Evolutionary conservation across 768 basidiomycete species (phyloP).

Genomic region (Gymnopilus junonius): DNA sequence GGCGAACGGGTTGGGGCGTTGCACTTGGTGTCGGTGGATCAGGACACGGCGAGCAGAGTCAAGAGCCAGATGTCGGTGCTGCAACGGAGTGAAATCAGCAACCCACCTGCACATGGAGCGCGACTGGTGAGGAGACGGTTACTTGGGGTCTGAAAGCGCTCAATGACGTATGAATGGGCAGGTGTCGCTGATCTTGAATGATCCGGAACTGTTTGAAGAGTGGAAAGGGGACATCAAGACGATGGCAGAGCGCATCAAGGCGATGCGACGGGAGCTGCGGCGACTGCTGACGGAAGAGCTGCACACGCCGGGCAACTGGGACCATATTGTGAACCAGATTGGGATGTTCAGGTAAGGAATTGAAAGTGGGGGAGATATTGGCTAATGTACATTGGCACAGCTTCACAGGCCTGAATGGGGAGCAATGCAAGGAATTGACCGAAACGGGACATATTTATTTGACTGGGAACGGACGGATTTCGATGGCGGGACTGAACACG

Average conservation of each 20-base stretch:
- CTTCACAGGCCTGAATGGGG: constrained; percentile 79
- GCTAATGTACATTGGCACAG: constrained; percentile 42
- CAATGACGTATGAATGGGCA: constrained; percentile 29
- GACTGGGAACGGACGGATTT: constrained; percentile 88
- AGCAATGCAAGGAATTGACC: constrained; percentile 69
- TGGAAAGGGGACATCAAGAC: constrained; percentile 91
- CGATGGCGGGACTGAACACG: constrained; percentile 91
- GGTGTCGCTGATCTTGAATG: constrained; percentile 84
- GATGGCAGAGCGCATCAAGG: constrained; percentile 93
- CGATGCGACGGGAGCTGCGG: constrained; percentile 85
- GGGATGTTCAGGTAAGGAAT: constrained; percentile 90
- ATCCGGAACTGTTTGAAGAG: constrained; percentile 72
- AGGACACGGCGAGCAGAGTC: constrained; percentile 72
- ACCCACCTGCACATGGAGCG: constrained; percentile 91
- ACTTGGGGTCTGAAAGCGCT: neutral
- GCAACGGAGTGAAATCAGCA: constrained; percentile 94
- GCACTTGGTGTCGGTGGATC: constrained; percentile 70
- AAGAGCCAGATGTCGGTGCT: constrained; percentile 91
- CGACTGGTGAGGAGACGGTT: constrained; percentile 64
- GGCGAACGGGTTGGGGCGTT: constrained; percentile 95
- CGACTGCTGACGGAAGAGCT: constrained; percentile 74
- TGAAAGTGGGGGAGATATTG: neutral
- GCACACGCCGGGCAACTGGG: constrained; percentile 92
- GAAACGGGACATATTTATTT: constrained; percentile 84
- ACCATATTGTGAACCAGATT: constrained; percentile 95